phyloP scores from a whole-genome alignment of 192 early-diverging fungal species.

The Podila horticola region DNA sequence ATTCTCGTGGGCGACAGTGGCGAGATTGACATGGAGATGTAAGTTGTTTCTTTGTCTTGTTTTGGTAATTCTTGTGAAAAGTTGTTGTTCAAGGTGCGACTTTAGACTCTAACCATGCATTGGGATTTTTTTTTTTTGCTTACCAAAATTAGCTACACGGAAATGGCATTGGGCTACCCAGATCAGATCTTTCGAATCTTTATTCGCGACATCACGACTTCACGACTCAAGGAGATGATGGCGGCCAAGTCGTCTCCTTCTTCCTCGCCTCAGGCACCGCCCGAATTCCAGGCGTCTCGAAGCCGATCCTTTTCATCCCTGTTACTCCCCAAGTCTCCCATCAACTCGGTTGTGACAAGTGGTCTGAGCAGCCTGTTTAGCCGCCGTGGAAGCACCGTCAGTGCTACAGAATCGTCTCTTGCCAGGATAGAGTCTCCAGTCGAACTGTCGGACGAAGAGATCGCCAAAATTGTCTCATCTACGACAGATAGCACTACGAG shows the following conservation, averaged over 20 bases:
- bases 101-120: neutral
- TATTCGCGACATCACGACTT: conserved; percentile 77
- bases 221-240: conserved; percentile 20
- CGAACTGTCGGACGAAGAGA: no score
- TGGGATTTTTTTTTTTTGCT: neutral
- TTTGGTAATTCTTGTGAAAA: neutral
- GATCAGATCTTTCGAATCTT: conserved; percentile 84
- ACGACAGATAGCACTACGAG: no score
- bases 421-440: no score
- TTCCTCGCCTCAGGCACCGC: conserved; percentile 1
- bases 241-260: neutral
- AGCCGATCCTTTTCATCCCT: conserved; percentile 22
- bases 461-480: no score
- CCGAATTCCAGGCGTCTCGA: conserved; percentile 6
- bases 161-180: conserved; percentile 69
- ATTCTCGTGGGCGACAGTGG: conserved; percentile 93
- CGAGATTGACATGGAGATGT: conserved; percentile 90
- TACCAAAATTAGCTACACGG: conserved; percentile 59
- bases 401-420: neutral
- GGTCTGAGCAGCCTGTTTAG: conserved; percentile 17
- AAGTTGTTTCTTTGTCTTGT: conserved; percentile 30
- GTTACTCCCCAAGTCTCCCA: conserved; percentile 4
- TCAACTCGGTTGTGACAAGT: conserved; percentile 5
- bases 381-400: conserved; percentile 10
- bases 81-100: neutral